phyloP scores from a whole-genome alignment of 225 moss, liverwort and hornwort species.

The Marchantia polymorpha region DNA sequence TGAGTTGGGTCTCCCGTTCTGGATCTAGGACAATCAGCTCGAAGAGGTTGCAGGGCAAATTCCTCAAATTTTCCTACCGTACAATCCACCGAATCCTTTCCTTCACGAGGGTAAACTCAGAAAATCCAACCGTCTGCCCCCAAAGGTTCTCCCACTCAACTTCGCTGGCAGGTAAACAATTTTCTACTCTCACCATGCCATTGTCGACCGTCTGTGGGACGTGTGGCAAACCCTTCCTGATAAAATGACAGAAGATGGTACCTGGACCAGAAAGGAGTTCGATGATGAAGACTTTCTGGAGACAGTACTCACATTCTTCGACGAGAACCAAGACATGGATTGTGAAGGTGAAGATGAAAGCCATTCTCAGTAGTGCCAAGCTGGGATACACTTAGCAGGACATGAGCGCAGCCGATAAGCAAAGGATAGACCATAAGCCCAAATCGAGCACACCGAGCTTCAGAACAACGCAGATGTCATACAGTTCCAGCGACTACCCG shows the following conservation, averaged over 20 bases:
- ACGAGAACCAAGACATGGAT: slow-evolving; percentile 46
- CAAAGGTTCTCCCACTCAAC: slow-evolving; percentile 31
- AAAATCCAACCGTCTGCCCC: slow-evolving; percentile 23
- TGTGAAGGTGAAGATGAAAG: slow-evolving; percentile 34
- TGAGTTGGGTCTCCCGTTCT: slow-evolving; percentile 43
- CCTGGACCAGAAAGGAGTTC: slow-evolving; percentile 17
- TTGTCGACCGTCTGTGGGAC: slow-evolving; percentile 47
- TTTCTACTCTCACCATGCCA: slow-evolving; percentile 44
- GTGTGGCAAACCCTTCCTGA: slow-evolving; percentile 35
- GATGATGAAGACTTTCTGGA: slow-evolving; percentile 41
- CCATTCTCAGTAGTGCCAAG: slow-evolving; percentile 35
- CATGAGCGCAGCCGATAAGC: slow-evolving; percentile 27
- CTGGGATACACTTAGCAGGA: slow-evolving; percentile 38
- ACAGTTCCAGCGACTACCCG: not conserved
- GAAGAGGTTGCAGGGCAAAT: slow-evolving; percentile 2
- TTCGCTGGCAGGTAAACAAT: slow-evolving; percentile 47
- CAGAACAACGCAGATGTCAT: not conserved
- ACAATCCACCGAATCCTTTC: slow-evolving; percentile 35
- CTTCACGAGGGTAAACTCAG: slow-evolving; percentile 31
- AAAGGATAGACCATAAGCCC: slow-evolving; percentile 29
- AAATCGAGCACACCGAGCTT: slow-evolving; percentile 9
- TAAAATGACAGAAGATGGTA: slow-evolving; percentile 6
- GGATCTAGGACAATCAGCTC: slow-evolving; percentile 51
- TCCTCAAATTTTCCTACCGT: slow-evolving; percentile 20
- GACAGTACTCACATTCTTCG: slow-evolving; percentile 37